These are phyloP conservation scores for Pyricularia sp. DNA, from an alignment of 2,329 filamentous ascomycete genomes.

Conservation along the genomic window DNA sequence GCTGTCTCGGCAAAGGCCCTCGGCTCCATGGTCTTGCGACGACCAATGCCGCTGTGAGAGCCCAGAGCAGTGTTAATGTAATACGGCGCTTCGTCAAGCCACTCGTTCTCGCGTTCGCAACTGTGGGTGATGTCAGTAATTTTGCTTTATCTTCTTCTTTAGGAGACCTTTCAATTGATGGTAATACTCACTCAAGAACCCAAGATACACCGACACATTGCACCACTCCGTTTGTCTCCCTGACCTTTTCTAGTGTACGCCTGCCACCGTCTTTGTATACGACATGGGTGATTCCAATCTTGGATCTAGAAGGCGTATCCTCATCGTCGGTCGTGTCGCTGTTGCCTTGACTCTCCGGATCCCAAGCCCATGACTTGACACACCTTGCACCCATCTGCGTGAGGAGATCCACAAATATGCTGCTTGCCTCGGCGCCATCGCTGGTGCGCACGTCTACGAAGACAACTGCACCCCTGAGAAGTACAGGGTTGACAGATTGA, in stretches of 20 bases:
- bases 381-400: conserved; percentile 74
- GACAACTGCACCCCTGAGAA: conserved; percentile 65
- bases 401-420: conserved; percentile 68
- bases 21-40: conserved; percentile 76
- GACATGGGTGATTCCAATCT: conserved; percentile 76
- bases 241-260: conserved; percentile 72
- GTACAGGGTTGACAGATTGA: conserved; percentile 37
- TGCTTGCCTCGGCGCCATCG: conserved; percentile 71
- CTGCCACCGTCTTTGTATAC: conserved; percentile 82
- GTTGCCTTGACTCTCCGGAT: conserved; percentile 32
- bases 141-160: background rate
- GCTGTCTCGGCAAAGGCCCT: conserved; percentile 56
- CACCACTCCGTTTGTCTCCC: conserved; percentile 62
- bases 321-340: conserved; percentile 4
- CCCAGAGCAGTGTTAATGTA: conserved; percentile 57
- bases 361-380: conserved; percentile 69
- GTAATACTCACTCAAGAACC: conserved; percentile 68
- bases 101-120: conserved; percentile 66
- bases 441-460: conserved; percentile 78
- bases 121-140: conserved; percentile 25
- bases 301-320: conserved; percentile 21
- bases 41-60: conserved; percentile 60
- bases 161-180: background rate
- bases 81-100: conserved; percentile 66
- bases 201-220: conserved; percentile 82